phyloP scores from a whole-genome alignment of 177 flowering plant genomes.

The Vitis hybrid region DNA sequence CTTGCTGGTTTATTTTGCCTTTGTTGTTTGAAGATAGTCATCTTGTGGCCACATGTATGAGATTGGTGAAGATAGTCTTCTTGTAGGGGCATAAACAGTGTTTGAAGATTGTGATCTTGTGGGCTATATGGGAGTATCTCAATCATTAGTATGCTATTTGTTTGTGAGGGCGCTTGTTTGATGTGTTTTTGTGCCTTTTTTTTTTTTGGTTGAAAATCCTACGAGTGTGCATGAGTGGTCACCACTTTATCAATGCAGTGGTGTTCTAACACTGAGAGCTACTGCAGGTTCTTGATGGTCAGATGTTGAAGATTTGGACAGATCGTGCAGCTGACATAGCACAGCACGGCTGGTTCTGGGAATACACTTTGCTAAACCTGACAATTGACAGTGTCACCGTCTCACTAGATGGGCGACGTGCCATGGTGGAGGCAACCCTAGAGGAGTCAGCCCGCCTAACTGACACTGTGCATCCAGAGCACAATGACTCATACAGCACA shows the following conservation, averaged over 20 bases:
- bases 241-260: not conserved
- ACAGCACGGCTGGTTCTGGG: constrained; percentile 87
- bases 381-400: constrained; percentile 89
- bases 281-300: constrained; percentile 83
- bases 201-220: no score
- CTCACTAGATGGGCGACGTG: constrained; percentile 76
- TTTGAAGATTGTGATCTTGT: no score
- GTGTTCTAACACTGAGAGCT: not conserved
- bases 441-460: constrained; percentile 75
- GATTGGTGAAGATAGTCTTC: no score
- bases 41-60: no score
- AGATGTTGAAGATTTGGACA: constrained; percentile 88
- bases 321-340: constrained; percentile 80
- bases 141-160: no score
- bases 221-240: no score
- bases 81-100: no score
- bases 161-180: no score
- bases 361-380: constrained; percentile 59
- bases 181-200: no score
- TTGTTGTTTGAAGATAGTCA: no score
- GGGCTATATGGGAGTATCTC: no score
- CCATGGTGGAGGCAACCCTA: constrained; percentile 91
- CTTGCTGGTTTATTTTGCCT: no score
- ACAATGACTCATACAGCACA: constrained; percentile 65
- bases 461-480: constrained; percentile 64